These are phyloP conservation scores for Solanum stenotomum DNA, from an alignment of 257 asterid genomes.

Conservation along the genomic window DNA sequence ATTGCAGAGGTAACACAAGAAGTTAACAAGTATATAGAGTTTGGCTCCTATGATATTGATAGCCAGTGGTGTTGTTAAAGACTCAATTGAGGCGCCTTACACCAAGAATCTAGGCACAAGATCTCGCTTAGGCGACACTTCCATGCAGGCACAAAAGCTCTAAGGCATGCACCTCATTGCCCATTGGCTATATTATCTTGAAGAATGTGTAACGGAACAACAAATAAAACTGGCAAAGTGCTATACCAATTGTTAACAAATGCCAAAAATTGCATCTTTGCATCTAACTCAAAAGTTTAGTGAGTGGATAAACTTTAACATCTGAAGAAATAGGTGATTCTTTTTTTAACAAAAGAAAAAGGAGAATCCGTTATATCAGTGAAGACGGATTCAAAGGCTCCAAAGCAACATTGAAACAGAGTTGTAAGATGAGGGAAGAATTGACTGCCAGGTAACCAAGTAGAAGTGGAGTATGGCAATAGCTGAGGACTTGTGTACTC, in stretches of 20 bases:
- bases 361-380: neutral
- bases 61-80: neutral
- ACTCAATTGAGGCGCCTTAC: neutral
- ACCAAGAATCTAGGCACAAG: neutral
- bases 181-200: neutral
- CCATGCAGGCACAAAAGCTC: neutral
- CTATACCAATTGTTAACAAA: neutral
- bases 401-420: neutral
- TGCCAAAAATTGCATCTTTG: neutral
- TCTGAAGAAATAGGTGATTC: neutral
- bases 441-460: neutral
- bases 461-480: neutral
- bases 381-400: neutral
- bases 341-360: neutral
- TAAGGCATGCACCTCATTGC: neutral
- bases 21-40: neutral
- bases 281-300: neutral
- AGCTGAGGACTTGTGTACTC: neutral
- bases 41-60: neutral
- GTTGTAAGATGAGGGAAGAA: neutral
- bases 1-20: neutral
- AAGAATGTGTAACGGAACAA: neutral
- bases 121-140: neutral
- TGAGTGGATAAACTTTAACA: neutral
- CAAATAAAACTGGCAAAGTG: neutral